Evolutionary conservation across 345 rosid species (phyloP), one percentile per base, ranked within the genome.

Genomic region (Eucalyptus regnans): DNA sequence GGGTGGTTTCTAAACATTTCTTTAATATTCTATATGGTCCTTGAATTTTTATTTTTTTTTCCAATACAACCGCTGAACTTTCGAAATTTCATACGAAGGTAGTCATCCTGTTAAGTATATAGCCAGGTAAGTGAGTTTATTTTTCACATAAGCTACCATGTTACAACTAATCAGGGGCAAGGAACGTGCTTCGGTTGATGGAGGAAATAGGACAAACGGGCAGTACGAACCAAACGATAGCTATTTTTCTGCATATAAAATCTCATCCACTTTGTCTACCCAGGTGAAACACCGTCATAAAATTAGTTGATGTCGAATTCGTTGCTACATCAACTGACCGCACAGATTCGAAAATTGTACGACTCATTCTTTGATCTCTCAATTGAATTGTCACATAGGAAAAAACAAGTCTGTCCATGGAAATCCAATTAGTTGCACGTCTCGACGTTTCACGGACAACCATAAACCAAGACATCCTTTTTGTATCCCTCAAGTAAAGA

Each of bases 21-120:
- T 56, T 9, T 9, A 56, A 56, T 23, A 56, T 23, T 56, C 62
- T 22, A 9, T 56, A 10, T 9, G 62, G 29, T 56, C 29, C 62
- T 56, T 22, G 29, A 56, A 9, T 56, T 0, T 37, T 0, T 37
- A 37, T 56, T 23, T 56, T 4, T 54, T 22, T 4, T 1, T 2
- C 29, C 62, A 56, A 23, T 22, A 23, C 9, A 23, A 23, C 12
- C 29, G 13, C 12, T 22, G 12, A 22, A 23, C 62, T 23, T 56
- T 56, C 29, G 4, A 23, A 23, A 56, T 23, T 56, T 25, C 29
- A 25, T 23, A 22, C 62, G 0, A 10, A 56, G 27, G 29, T 56
- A 56, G 62, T 23, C 62, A 56, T 56, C 62, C 62, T 23, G 7
- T 22, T 23, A 56, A 23, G 29, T 56, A 23, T 9, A 23, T 23